Evolutionary conservation across 2,329 filamentous ascomycete species (phyloP).

Genomic region (Monosporascus sp.): DNA sequence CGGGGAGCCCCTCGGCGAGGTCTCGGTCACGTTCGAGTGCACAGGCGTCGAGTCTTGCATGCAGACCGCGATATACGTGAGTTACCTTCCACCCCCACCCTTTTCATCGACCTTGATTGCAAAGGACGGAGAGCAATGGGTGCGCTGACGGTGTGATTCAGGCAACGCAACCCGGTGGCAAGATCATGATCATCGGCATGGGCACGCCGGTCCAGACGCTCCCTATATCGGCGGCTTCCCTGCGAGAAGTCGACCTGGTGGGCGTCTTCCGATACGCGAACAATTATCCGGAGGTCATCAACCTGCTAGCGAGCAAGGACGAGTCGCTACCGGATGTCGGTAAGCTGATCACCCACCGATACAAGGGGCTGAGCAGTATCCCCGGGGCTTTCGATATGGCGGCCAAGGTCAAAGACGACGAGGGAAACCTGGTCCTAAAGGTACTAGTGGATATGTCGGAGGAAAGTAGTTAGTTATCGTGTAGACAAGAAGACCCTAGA

Average conservation of each 20-base stretch:
- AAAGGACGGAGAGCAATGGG: not conserved
- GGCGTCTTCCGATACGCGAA: conserved; percentile 76
- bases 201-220: conserved; percentile 66
- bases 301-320: conserved; percentile 44
- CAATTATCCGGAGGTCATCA: conserved; percentile 58
- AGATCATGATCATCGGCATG: conserved; percentile 73
- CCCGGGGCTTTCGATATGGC: conserved; percentile 71
- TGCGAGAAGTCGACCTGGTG: conserved; percentile 70
- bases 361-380: conserved; percentile 57
- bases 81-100: conserved; percentile 13
- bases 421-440: conserved; percentile 69
- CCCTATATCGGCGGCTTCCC: conserved; percentile 62
- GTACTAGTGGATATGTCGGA: conserved; percentile 54
- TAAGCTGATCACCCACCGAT: conserved; percentile 67
- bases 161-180: conserved; percentile 62
- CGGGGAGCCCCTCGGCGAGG: conserved; percentile 52
- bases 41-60: conserved; percentile 74
- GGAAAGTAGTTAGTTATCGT: not conserved
- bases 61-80: conserved; percentile 67
- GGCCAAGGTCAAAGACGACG: conserved; percentile 62
- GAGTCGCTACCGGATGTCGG: conserved; percentile 57
- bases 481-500: too few relatives aligned
- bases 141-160: conserved; percentile 14
- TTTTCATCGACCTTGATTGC: not conserved
- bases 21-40: conserved; percentile 69